Base-by-base conservation (phyloP, 768 basidiomycete genomes). In the Mycena filopes region DNA sequence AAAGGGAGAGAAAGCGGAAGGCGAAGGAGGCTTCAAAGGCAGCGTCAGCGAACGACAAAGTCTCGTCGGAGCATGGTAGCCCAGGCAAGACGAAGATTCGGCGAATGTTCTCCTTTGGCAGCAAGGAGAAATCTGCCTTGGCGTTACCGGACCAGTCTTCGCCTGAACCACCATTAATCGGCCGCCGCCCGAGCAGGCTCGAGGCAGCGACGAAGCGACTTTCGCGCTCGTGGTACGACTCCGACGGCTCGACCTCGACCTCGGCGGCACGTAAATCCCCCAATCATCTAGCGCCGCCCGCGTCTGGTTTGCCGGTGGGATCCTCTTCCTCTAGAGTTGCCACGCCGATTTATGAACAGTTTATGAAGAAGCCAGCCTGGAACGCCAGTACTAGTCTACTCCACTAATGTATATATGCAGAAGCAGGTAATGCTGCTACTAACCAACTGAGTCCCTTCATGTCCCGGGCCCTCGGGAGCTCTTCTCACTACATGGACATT, bases 301-400 rank as follows among this genome's bases (percentile, higher is more conserved):
- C 46, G 43, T 26, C 55, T 10, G n/a, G 28, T 13, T 15, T 25
- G 23, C 36, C 63, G 18, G 21, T 47, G n/a, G 43, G 47, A 56
- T 26, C 36, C 21, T 49, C 50, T 38, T 57, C 63, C 9, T 31
- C 43, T 16, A 48, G 45, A 10, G 55, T 69, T 48, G 38, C 62
- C 15, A 69, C 67, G 20, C 68, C 68, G 13, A 69, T 69, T 47
- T 69, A 69, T 29, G 68, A 69, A 23, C 63, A 66, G 51, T 69
- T 69, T 48, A 69, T 69, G 68, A 69, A 69, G 41, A 65, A 60
- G 64, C 68, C 67, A 33, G 55, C 63, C 12, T 69, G 67, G 67
- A 69, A 69, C 46, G 49, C 67, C 26, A 69, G 67, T 41, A 69
- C 67, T 25, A 68, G 53, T 41, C 46, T 68, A 57, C 60, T 60